These are phyloP conservation scores for Cryptococcus neoformans DNA, from an alignment of 1,284 basidiomycete species.

Conservation along the genomic window DNA sequence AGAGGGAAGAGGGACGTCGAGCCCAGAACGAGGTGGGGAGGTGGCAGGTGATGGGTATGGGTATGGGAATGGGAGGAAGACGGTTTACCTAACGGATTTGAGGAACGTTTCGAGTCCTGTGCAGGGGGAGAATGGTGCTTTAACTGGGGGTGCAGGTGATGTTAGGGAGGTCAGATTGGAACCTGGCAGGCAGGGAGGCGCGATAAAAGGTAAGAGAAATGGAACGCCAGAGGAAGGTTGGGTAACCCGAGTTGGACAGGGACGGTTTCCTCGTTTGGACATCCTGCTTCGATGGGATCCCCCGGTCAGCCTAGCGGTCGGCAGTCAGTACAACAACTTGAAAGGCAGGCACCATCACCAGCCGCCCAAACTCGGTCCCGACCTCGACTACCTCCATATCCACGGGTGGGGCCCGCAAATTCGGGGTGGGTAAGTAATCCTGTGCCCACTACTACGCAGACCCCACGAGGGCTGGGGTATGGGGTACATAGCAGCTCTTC, in stretches of 20 bases:
- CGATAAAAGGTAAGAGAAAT: too few species aligned
- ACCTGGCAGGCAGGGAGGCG: too few species aligned
- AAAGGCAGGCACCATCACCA: too few species aligned
- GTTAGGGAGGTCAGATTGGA: too few species aligned
- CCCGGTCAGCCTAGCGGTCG: neutral
- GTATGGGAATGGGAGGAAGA: constrained; percentile 1
- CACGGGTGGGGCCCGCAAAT: too few species aligned
- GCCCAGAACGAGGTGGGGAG: neutral
- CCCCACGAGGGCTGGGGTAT: too few species aligned
- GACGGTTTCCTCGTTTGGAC: constrained; percentile 7
- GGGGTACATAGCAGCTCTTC: too few species aligned
- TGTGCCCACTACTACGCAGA: neutral
- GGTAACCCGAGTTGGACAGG: neutral
- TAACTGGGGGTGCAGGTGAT: too few species aligned
- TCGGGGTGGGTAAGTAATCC: neutral
- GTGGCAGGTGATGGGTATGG: too few species aligned
- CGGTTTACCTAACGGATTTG: constrained; percentile 13
- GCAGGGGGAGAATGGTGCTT: neutral
- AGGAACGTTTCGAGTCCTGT: neutral
- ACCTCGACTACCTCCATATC: too few species aligned
- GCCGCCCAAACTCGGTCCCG: too few species aligned
- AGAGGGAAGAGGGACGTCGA: neutral
- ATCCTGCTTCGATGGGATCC: constrained; percentile 2
- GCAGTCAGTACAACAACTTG: too few species aligned
- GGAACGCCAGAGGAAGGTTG: neutral